Conservation (phyloP, 1,284 basidiomycete genomes). For the Coniferiporia weirii region DNA sequence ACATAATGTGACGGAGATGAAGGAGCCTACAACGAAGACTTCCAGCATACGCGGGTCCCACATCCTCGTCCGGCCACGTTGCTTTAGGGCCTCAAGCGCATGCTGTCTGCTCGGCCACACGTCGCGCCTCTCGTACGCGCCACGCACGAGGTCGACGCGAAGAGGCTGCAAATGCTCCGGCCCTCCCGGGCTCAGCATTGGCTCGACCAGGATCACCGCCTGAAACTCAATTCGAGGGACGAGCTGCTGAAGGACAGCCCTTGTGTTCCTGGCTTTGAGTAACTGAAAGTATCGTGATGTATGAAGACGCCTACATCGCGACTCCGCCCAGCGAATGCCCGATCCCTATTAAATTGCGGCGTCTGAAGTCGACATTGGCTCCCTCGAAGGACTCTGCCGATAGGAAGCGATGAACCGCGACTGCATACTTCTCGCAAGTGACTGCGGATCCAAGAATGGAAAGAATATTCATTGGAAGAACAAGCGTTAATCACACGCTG, state of each 20-base stretch:
- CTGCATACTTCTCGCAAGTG: slow-evolving; percentile 54
- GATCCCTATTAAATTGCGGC: slow-evolving; percentile 47
- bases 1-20: not conserved
- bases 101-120: slow-evolving; percentile 41
- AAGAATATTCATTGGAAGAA: not conserved
- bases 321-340: slow-evolving; percentile 63
- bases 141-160: slow-evolving; percentile 35
- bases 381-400: slow-evolving; percentile 33
- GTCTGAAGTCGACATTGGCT: slow-evolving; percentile 39
- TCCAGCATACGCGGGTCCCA: slow-evolving; percentile 48
- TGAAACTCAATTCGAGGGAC: slow-evolving; percentile 38
- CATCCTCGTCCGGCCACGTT: slow-evolving; percentile 26
- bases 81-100: slow-evolving; percentile 34
- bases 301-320: slow-evolving; percentile 40
- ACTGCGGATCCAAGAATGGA: slow-evolving; percentile 32
- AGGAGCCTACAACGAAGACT: slow-evolving; percentile 40
- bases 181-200: slow-evolving; percentile 47
- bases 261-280: slow-evolving; percentile 22
- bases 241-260: slow-evolving; percentile 45
- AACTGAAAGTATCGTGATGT: no score
- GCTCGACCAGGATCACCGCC: slow-evolving; percentile 50
- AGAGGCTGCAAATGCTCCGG: slow-evolving; percentile 36
- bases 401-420: slow-evolving; percentile 50
- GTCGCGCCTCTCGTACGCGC: slow-evolving; percentile 42
- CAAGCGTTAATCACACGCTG: no score